These are phyloP conservation scores for Melaleuca alternifolia DNA, from an alignment of 345 rosid genomes.

Conservation along the genomic window DNA sequence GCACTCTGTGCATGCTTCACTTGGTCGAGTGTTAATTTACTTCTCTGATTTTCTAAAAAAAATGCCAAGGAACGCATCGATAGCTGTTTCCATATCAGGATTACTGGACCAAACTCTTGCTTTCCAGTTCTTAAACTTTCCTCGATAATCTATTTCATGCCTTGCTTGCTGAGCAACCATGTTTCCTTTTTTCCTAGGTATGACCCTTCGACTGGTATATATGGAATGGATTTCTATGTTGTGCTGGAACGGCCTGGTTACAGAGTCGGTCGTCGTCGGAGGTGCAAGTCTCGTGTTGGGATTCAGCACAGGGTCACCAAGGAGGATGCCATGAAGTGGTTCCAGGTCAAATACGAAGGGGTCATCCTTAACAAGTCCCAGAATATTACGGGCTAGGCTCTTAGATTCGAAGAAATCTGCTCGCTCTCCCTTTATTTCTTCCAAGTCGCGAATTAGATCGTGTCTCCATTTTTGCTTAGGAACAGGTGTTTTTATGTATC, in stretches of 20 bases:
- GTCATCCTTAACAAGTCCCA: slow-evolving; percentile 63
- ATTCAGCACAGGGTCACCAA: slow-evolving; percentile 67
- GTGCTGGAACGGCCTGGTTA: slow-evolving; percentile 67
- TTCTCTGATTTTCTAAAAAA: background rate
- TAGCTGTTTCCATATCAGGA: background rate
- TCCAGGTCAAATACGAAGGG: slow-evolving; percentile 73
- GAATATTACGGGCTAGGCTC: slow-evolving; percentile 16
- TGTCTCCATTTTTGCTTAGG: background rate
- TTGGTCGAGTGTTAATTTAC: background rate
- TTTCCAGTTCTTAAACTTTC: background rate
- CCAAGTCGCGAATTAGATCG: background rate
- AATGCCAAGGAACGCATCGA: background rate
- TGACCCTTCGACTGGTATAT: slow-evolving; percentile 66
- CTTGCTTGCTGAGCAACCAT: background rate
- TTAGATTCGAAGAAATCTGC: background rate
- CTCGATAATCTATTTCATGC: background rate
- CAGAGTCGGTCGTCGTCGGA: slow-evolving; percentile 52
- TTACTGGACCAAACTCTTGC: background rate
- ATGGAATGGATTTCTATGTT: slow-evolving; percentile 60
- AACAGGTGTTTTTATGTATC: background rate
- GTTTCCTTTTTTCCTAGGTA: slow-evolving; percentile 18
- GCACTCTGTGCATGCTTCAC: background rate
- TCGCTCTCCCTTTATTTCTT: background rate
- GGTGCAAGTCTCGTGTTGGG: slow-evolving; percentile 64
- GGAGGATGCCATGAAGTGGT: slow-evolving; percentile 75